Evolutionary conservation across 768 basidiomycete genomes (phyloP).

Genomic region (Xerocomellus intermedius): DNA sequence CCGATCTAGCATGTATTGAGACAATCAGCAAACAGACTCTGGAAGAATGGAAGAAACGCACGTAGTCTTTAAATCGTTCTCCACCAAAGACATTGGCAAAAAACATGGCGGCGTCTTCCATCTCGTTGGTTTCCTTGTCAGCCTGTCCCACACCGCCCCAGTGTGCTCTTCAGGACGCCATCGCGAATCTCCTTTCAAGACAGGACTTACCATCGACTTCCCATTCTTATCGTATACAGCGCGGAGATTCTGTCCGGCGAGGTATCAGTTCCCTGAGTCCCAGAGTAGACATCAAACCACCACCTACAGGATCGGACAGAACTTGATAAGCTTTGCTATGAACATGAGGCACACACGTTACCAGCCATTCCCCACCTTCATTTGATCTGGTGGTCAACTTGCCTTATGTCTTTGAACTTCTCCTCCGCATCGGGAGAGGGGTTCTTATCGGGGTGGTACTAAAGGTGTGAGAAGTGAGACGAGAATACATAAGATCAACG

Average conservation of each 20-base stretch:
- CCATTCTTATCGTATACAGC: conserved; percentile 96
- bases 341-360: conserved; percentile 20
- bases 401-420: conserved; percentile 97
- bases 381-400: conserved; percentile 20
- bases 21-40: not conserved
- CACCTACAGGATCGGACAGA: conserved; percentile 72
- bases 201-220: conserved; percentile 67
- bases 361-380: conserved; percentile 8
- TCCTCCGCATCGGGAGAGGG: conserved; percentile 88
- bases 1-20: conserved; percentile 64
- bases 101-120: conserved; percentile 93
- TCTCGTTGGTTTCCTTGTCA: conserved; percentile 77
- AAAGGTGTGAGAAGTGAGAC: conserved; percentile 1
- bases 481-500: not conserved
- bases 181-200: conserved; percentile 5
- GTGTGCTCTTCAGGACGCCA: conserved; percentile 2
- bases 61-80: conserved; percentile 86
- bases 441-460: conserved; percentile 98
- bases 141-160: conserved; percentile 37
- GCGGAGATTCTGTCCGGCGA: conserved; percentile 62
- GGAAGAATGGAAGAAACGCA: conserved; percentile 40
- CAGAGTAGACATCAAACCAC: conserved; percentile 14
- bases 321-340: conserved; percentile 93
- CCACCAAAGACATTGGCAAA: conserved; percentile 97
- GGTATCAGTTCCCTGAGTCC: conserved; percentile 7